Conservation (phyloP, 257 asterid species). For the Gentiana dahurica region DNA sequence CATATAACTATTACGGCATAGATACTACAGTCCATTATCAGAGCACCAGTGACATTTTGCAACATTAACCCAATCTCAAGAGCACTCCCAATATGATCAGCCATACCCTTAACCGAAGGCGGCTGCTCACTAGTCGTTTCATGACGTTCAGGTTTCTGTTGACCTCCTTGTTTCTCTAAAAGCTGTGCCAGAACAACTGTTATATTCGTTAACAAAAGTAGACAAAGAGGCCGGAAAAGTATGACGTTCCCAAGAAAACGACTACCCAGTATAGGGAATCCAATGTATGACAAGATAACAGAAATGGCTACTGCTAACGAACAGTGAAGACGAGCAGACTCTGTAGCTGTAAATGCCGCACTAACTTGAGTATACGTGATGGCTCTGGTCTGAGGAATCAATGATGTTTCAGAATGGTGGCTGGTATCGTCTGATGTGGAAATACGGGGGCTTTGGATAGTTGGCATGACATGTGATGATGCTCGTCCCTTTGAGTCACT, state of each 20-base stretch:
- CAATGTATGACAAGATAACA: conserved; percentile 43
- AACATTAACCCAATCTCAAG: conserved; percentile 42
- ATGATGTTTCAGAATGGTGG: conserved; percentile 13
- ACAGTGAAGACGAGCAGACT: conserved; percentile 38
- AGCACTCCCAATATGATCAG: conserved; percentile 51
- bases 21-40: conserved; percentile 60
- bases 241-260: conserved; percentile 20
- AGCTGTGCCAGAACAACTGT: conserved; percentile 40
- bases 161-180: conserved; percentile 19
- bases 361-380: conserved; percentile 30
- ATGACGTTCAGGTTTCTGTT: conserved; percentile 14
- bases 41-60: conserved; percentile 41
- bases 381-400: conserved; percentile 16
- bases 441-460: conserved; percentile 9
- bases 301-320: conserved; percentile 49
- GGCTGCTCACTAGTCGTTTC: conserved; percentile 3
- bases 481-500: conserved; percentile 21
- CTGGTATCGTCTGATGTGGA: conserved; percentile 9
- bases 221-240: conserved; percentile 48
- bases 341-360: conserved; percentile 55
- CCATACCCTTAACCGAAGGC: conserved; percentile 23
- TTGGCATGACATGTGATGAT: conserved; percentile 22
- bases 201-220: conserved; percentile 55
- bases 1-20: conserved; percentile 49
- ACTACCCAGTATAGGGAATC: conserved; percentile 44